A percentile compares a stretch with the other conserved stretches of the same genome.
Conservation (phyloP, 1,284 basidiomycete species). For the Wallemia hederae region DNA sequence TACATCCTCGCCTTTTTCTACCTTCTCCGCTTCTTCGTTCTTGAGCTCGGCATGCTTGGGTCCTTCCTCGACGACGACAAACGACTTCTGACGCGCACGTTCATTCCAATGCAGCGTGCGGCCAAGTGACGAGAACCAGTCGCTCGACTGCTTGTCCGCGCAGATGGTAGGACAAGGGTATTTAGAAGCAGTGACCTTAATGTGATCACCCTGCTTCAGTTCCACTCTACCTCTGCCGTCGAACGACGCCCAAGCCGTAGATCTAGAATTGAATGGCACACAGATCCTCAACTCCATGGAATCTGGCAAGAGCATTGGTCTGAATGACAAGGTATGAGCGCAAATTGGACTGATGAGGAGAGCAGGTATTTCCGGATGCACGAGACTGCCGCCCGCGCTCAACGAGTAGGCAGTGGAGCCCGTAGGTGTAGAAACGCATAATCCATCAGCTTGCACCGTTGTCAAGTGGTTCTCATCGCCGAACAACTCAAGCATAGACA, state of each 20-base stretch:
- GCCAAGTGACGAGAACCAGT: constrained; percentile 93
- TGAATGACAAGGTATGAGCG: constrained; percentile 91
- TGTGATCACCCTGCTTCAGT: constrained; percentile 90
- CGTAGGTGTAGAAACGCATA: constrained; percentile 86
- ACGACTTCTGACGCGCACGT: constrained; percentile 67
- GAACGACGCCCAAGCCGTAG: constrained; percentile 96
- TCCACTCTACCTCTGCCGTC: constrained; percentile 92
- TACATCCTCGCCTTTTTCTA: constrained; percentile 19
- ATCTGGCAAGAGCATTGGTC: constrained; percentile 92
- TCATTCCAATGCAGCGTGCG: constrained; percentile 85
- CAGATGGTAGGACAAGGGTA: constrained; percentile 98
- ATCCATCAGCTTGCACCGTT: constrained; percentile 90
- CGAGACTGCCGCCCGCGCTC: constrained; percentile 88
- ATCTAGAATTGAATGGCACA: constrained; percentile 90
- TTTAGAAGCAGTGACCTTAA: constrained; percentile 89
- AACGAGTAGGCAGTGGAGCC: constrained; percentile 97
- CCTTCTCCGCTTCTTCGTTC: constrained; percentile 11
- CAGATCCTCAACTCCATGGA: constrained; percentile 96
- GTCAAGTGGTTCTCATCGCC: constrained; percentile 98
- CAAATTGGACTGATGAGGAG: constrained; percentile 93
- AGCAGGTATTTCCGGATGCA: constrained; percentile 91
- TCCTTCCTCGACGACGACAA: constrained; percentile 82
- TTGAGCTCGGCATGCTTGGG: constrained; percentile 12
- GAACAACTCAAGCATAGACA: constrained; percentile 82
- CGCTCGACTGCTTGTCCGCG: constrained; percentile 81